Percentiles rank a stretch among this genome's conserved stretches.
Conservation (phyloP, 306 rosid species). For the Senna tora region DNA sequence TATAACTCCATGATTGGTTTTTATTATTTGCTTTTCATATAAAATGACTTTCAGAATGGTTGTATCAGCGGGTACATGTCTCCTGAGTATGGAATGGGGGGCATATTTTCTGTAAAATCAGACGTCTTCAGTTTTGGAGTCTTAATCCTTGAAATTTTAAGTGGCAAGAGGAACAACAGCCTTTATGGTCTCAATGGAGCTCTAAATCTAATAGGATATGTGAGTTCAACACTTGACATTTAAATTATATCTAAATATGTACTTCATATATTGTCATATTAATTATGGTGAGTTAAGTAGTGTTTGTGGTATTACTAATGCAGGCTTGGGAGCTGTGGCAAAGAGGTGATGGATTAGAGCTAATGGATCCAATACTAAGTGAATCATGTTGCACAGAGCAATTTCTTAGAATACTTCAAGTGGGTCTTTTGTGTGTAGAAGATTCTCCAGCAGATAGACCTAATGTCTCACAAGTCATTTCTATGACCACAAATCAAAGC, state of each 20-base stretch:
- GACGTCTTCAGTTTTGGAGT: slow-evolving; percentile 42
- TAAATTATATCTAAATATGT: too few relatives aligned
- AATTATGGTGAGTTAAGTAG: too few relatives aligned
- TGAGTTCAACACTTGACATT: not conserved
- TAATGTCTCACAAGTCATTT: slow-evolving; percentile 30
- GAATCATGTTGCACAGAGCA: slow-evolving; percentile 16
- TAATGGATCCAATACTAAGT: slow-evolving; percentile 24
- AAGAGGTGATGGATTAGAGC: slow-evolving; percentile 1
- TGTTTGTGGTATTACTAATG: not conserved
- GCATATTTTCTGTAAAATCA: slow-evolving; percentile 36
- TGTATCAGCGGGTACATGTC: not conserved
- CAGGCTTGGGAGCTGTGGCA: slow-evolving; percentile 41
- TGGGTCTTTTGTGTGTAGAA: slow-evolving; percentile 36
- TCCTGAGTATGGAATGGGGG: slow-evolving; percentile 35
- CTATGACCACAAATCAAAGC: slow-evolving; percentile 32
- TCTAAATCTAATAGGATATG: slow-evolving; percentile 42
- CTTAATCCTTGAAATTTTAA: slow-evolving; percentile 41
- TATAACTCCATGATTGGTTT: not conserved
- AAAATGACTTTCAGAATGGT: not conserved
- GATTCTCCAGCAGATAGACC: slow-evolving; percentile 36
- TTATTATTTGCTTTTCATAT: not conserved
- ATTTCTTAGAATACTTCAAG: slow-evolving; percentile 33
- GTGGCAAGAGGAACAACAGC: slow-evolving; percentile 37
- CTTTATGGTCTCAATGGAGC: not conserved
- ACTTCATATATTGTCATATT: too few relatives aligned